Evolutionary conservation across 257 asterid genomes (phyloP), one percentile per base, ranked within the genome.

Genomic region (Parsonsia alboflavescens): DNA sequence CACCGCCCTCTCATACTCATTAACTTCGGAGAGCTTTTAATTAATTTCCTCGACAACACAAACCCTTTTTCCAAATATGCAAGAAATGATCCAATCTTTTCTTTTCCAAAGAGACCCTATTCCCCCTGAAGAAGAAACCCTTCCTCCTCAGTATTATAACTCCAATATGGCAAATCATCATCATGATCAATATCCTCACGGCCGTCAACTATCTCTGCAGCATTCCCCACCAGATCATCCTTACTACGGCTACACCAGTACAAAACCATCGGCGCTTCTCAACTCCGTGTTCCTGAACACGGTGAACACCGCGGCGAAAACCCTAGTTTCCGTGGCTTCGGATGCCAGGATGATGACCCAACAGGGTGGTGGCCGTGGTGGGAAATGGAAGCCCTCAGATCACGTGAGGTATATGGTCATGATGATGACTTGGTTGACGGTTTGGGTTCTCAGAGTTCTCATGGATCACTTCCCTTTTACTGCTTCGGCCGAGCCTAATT

Each of bases 301-400:
- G 8, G 85, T 81, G 3, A 81, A 81, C 75, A 73, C 79, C 6
- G 82, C 82, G 0, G 85, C 85, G 5, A 81, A 74, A 77, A 75
- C 82, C 58, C 85, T 81, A 10, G 82, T 78, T 50, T 70, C 85
- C 2, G 73, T 81, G 19, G 85, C 85, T 0, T 81, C 82, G 17
- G 71, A 45, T 26, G 71, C 75, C 1, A 75, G 65, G 10, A 53
- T 62, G 10, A 53, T 62, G 39, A 33, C 39, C 16, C 64, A 67
- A 2, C 62, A 63, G 0, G 39, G 39, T 33, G 39, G 39, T 33
- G 3, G n/a, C n/a, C n/a, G 39, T 33, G 21, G 65, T 1, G 75
- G 75, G 2, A 81, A 74, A 73, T 81, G 85, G 85, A 81, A 46
- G 48, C 68, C 77, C 1, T 48, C 67, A 0, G 85, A 77, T 73